Evolutionary conservation across 345 rosid species (phyloP), one percentile per base, ranked within the genome.

Genomic region (Hirschfeldia incana): DNA sequence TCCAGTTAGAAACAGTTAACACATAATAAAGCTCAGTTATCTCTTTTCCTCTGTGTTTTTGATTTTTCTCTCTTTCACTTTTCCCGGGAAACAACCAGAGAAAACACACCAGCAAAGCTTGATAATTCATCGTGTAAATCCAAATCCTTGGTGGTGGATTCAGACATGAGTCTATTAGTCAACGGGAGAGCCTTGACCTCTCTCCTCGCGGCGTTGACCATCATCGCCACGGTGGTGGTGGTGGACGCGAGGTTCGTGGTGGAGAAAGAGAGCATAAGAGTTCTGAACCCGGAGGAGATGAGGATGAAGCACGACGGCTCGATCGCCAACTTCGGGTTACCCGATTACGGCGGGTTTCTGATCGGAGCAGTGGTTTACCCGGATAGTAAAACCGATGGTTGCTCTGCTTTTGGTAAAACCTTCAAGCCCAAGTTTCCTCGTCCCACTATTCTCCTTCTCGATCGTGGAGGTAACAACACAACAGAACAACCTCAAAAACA

Each of bases 301-400:
- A 81, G 83, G 70, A 73, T 88, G 3, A 89, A 85, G 67, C 95
- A 71, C 29, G 98, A 92, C 71, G 86, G 92, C 32, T 88, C 98
- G 1, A 89, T 94, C 1, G 97, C 90, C 1, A 94, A 94, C 82
- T 92, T 94, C 67, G 98, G 98, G 6, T 73, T 88, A 27, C 98
- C 98, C 11, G 89, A 92, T 70, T 94, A 94, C 67, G 98, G 97
- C 4, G 98, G 91, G 26, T 82, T 70, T 73, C 58, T 94, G 82
- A 77, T 91, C 70, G 98, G 97, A 34, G 83, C 96, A 2, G 93
- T 89, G 6, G 84, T 82, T 65, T 90, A 90, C 78, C 95, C 97
- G 5, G 87, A 85, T 0, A 87, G 85, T 60, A 91, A 85, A 44
- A 21, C 88, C 70, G 27, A 58, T 62, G 98, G 93, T 3, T 94